A percentile compares a stretch with the other conserved stretches of the same genome.
phyloP scores from a whole-genome alignment of 192 early-diverging fungal species.

The Backusella luteola region DNA sequence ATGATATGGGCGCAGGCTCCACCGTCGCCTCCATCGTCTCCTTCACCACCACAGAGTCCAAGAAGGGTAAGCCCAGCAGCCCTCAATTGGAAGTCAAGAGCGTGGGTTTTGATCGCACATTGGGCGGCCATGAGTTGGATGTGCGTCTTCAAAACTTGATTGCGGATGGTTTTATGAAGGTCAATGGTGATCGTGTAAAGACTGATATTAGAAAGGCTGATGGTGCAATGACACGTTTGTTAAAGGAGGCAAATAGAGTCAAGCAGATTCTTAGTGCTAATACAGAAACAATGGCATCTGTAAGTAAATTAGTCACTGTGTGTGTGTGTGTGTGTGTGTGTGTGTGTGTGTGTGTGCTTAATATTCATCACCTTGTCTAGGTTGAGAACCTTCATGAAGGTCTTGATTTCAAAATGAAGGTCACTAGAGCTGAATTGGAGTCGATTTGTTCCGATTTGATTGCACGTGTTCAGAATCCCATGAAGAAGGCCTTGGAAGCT shows the following conservation, averaged over 20 bases:
- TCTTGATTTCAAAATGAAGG: slow-evolving; percentile 73
- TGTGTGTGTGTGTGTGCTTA: background rate
- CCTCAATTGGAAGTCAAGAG: slow-evolving; percentile 79
- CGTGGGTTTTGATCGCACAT: slow-evolving; percentile 74
- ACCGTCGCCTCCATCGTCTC: slow-evolving; percentile 86
- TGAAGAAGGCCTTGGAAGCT: slow-evolving; percentile 66
- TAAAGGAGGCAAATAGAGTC: slow-evolving; percentile 93
- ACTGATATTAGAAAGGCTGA: slow-evolving; percentile 59
- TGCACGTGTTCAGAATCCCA: slow-evolving; percentile 67
- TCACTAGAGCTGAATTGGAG: slow-evolving; percentile 85
- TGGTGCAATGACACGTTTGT: slow-evolving; percentile 84
- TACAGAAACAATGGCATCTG: slow-evolving; percentile 77
- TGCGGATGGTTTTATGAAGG: slow-evolving; percentile 68
- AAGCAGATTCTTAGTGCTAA: slow-evolving; percentile 98
- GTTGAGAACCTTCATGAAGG: slow-evolving; percentile 89
- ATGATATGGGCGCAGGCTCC: slow-evolving; percentile 96
- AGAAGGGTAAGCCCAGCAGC: slow-evolving; percentile 55
- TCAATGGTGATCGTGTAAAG: slow-evolving; percentile 47
- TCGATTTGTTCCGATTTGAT: slow-evolving; percentile 60
- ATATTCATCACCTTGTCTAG: slow-evolving; percentile 21
- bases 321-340: background rate
- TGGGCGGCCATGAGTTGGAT: slow-evolving; percentile 91
- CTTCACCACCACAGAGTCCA: slow-evolving; percentile 63
- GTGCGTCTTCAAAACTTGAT: slow-evolving; percentile 78
- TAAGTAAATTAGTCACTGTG: slow-evolving; percentile 24